A percentile compares a stretch with the other conserved stretches of the same genome.
These are phyloP conservation scores for Leishmania tarentolae DNA, from an alignment of 208 protist species.

Conservation along the genomic window DNA sequence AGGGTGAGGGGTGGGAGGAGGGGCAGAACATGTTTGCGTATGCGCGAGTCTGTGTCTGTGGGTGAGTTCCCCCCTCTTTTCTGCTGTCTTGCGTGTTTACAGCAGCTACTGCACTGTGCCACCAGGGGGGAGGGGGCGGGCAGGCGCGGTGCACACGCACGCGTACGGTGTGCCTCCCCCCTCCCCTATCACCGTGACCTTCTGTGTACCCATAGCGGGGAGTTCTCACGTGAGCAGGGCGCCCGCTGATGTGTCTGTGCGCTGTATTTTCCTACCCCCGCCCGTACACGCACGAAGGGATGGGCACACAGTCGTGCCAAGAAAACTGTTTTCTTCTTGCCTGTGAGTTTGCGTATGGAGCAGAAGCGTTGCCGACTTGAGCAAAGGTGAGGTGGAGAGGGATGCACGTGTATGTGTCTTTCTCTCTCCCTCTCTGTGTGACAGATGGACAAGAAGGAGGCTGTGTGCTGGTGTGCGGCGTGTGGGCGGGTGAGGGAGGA, in stretches of 20 bases:
- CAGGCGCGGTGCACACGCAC: not conserved
- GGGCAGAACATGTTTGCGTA: not conserved
- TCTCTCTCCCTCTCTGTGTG: not conserved
- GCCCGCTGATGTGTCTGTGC: not conserved
- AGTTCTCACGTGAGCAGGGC: not conserved
- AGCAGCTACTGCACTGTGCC: not conserved
- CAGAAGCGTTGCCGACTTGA: not conserved
- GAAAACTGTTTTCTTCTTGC: no score
- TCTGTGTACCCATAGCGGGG: not conserved
- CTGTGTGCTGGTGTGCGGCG: not conserved
- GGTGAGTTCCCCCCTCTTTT: not conserved
- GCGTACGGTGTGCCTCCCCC: not conserved
- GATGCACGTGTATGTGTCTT: not conserved
- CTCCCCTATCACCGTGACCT: not conserved
- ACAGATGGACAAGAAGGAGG: not conserved
- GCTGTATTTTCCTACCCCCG: no score
- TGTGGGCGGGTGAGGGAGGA: not conserved
- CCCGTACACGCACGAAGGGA: not conserved
- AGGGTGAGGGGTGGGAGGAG: not conserved
- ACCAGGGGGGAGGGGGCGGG: not conserved
- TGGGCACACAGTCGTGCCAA: not conserved
- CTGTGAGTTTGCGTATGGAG: not conserved
- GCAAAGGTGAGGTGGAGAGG: not conserved
- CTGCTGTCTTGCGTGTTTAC: not conserved
- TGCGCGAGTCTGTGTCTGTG: not conserved